Evolutionary conservation across 2,329 filamentous ascomycete genomes (phyloP), one percentile per base, ranked within the genome.

Genomic region (Talaromyces sp.): DNA sequence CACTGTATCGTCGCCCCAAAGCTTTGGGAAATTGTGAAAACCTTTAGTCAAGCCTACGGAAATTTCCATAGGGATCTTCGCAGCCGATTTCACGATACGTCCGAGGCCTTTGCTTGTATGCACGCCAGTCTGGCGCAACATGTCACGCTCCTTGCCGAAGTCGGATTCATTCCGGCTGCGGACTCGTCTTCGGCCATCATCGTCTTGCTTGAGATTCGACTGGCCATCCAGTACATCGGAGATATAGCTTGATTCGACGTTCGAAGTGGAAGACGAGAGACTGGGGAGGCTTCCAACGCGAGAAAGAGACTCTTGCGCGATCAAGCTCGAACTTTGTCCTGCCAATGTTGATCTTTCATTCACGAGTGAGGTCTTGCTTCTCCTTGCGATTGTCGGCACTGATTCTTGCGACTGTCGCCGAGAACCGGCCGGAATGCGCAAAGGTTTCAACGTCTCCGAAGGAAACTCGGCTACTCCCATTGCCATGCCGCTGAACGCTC

Each of bases 1-100:
- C 0, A 97, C 88, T 1, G 89, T 93, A 1, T 91, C 87, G 71
- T 96, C 93, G 47, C 93, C 90, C 73, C 96, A 97, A 0, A 97
- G 81, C 69, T 87, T 89, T 0, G 93, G 93, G 5, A 90, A 89
- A 71, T 97, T 97, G 73, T 94, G 90, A 74, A 97, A 96, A 0
- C 93, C 93, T 75, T 90, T 90, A 0, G 93, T 90, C 45, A 97
- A 79, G 0, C 90, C 90, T 41, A 97, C 59, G 13, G 45, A 61
- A 3, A 61, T 6, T 3, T 61, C 59, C 59, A 61, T 27, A 19
- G 59, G 59, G 39, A 33, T 33, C 45, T 61, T 37, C 2, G 37
- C 43, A 24, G 14, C 33, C 8, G 59, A 33, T 13, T 39, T 50
- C 22, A 61, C 13, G 14, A 61, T 24, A 39, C 59, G 43, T n/a